Percentiles rank a stretch among this genome's conserved stretches.
These are phyloP conservation scores for Rhodotorula mucilaginosa DNA, from an alignment of 1,284 basidiomycete species.

Conservation along the genomic window DNA sequence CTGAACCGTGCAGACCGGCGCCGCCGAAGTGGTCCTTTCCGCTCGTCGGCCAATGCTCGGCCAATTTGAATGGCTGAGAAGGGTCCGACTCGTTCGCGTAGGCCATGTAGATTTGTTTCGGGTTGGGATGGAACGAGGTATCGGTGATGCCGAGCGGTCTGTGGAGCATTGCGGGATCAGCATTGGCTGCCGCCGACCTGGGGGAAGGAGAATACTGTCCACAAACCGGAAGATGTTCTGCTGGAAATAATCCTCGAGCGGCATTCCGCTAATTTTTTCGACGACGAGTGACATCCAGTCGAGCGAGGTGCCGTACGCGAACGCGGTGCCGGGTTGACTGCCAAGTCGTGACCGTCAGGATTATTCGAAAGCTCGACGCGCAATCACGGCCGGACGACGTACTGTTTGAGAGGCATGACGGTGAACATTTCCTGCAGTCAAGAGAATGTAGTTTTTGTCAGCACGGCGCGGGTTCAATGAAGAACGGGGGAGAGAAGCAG, in stretches of 20 bases:
- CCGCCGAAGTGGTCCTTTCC: constrained; percentile 21
- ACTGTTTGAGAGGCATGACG: constrained; percentile 8
- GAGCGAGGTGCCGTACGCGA: constrained; percentile 21
- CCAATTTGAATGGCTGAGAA: background rate
- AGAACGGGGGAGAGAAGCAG: background rate
- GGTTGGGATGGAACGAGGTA: constrained; percentile 16
- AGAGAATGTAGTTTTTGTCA: background rate
- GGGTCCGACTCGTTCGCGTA: background rate
- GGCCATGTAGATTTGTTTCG: constrained; percentile 7
- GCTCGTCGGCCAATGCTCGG: background rate
- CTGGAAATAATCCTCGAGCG: constrained; percentile 21
- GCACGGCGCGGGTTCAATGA: too few species aligned
- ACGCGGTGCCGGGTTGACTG: constrained; percentile 5
- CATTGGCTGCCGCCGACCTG: background rate
- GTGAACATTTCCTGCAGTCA: background rate
- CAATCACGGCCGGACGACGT: background rate
- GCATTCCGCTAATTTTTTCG: constrained; percentile 11
- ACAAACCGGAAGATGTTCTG: constrained; percentile 23
- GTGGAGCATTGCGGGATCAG: background rate
- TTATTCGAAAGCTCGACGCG: background rate
- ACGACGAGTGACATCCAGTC: constrained; percentile 29
- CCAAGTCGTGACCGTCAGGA: background rate
- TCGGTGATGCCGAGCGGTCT: constrained; percentile 37
- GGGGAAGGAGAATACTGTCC: background rate
- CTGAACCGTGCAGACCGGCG: constrained; percentile 24